These are phyloP conservation scores for Fraxinus baroniana DNA, from an alignment of 305 asterid species.

Conservation along the genomic window DNA sequence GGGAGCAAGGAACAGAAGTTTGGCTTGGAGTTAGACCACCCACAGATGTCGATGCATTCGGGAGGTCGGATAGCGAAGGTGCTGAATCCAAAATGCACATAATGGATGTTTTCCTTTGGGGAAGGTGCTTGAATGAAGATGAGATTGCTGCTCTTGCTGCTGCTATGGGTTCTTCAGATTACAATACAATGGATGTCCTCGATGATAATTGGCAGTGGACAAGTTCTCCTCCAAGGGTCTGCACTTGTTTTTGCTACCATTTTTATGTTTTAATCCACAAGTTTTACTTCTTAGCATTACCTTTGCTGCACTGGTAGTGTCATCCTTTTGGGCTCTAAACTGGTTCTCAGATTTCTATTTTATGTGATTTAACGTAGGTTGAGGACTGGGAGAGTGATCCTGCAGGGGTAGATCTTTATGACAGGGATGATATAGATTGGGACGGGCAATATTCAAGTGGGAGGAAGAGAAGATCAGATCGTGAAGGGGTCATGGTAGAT, in stretches of 20 bases:
- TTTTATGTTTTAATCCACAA: too few relatives aligned
- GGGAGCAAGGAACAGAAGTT: slow-evolving; percentile 95
- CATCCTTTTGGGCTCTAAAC: neutral
- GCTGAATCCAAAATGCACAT: slow-evolving; percentile 93
- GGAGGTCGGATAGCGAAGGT: slow-evolving; percentile 99
- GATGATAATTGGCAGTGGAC: slow-evolving; percentile 99
- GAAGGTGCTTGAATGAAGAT: slow-evolving; percentile 93
- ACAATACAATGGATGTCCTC: slow-evolving; percentile 66
- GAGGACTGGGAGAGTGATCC: slow-evolving; percentile 99
- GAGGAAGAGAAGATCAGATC: slow-evolving; percentile 91
- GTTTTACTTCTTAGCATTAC: neutral
- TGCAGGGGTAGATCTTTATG: slow-evolving; percentile 97
- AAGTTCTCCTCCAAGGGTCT: slow-evolving; percentile 96
- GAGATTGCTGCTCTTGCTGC: slow-evolving; percentile 84
- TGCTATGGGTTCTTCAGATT: slow-evolving; percentile 76
- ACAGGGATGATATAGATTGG: slow-evolving; percentile 98
- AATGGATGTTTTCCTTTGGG: slow-evolving; percentile 98
- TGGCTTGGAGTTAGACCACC: slow-evolving; percentile 97
- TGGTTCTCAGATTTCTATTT: slow-evolving; percentile 23
- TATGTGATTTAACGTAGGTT: slow-evolving; percentile 46
- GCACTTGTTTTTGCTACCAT: slow-evolving; percentile 26
- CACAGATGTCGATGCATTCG: slow-evolving; percentile 90
- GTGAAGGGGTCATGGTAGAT: slow-evolving; percentile 74
- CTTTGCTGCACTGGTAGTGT: neutral
- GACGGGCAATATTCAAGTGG: slow-evolving; percentile 99